Evolutionary conservation across 2,329 filamentous ascomycete genomes (phyloP).

Genomic region (Calonectria pseudoreteaudii): DNA sequence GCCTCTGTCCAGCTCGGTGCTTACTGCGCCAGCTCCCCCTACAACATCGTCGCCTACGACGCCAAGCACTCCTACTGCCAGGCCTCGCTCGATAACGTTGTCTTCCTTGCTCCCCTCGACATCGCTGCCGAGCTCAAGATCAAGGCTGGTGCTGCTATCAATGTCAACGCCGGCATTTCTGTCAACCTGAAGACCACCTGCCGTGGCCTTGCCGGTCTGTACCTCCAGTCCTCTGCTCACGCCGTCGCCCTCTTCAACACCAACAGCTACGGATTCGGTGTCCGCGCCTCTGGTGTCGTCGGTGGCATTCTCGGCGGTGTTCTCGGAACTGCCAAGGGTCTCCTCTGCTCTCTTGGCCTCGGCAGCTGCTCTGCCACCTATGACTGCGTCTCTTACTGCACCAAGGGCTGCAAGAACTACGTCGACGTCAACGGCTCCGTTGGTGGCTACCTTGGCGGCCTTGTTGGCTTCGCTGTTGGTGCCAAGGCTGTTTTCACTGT

Average conservation of each 20-base stretch:
- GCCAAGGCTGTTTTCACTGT: conserved; percentile 46
- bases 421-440: conserved; percentile 47
- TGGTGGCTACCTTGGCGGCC: conserved; percentile 44
- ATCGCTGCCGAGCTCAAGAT: conserved; percentile 45
- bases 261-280: conserved; percentile 45
- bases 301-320: conserved; percentile 41
- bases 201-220: conserved; percentile 49
- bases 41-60: conserved; percentile 51
- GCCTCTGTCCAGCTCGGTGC: conserved; percentile 42
- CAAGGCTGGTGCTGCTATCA: conserved; percentile 37
- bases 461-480: conserved; percentile 49
- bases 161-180: conserved; percentile 43
- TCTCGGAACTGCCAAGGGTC: conserved; percentile 37
- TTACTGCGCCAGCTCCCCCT: conserved; percentile 51
- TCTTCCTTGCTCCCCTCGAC: conserved; percentile 47
- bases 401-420: conserved; percentile 54
- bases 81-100: conserved; percentile 47
- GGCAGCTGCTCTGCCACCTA: conserved; percentile 44
- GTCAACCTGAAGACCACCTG: conserved; percentile 46
- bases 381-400: conserved; percentile 53
- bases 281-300: conserved; percentile 41
- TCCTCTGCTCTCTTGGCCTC: conserved; percentile 47
- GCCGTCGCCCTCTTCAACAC: conserved; percentile 54
- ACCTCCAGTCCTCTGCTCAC: conserved; percentile 45
- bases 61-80: conserved; percentile 50